phyloP scores from a whole-genome alignment of 805 yeast genomes.

The Zygotorulaspora danielsina region DNA sequence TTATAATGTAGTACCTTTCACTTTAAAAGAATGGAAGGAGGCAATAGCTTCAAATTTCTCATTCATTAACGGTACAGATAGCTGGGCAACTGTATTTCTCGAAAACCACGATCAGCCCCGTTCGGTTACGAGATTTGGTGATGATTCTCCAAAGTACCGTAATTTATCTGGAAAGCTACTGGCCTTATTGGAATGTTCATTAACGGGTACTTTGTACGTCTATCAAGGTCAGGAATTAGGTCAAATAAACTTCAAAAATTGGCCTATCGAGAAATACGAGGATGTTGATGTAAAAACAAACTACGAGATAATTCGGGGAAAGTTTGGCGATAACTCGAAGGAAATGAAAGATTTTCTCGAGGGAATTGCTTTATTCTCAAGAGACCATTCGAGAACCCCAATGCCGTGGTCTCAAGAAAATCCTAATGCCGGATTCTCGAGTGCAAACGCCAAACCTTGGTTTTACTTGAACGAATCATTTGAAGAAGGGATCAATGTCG shows the following conservation, averaged over 20 bases:
- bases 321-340: constrained; percentile 29
- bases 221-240: constrained; percentile 63
- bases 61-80: constrained; percentile 47
- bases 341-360: constrained; percentile 33
- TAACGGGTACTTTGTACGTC: constrained; percentile 51
- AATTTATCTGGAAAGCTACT: constrained; percentile 45
- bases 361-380: constrained; percentile 36
- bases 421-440: constrained; percentile 44
- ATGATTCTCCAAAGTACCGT: constrained; percentile 34
- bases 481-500: constrained; percentile 43
- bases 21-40: constrained; percentile 40
- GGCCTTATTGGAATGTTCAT: constrained; percentile 41
- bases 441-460: constrained; percentile 42
- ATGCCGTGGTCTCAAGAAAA: constrained; percentile 44
- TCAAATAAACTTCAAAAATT: constrained; percentile 44
- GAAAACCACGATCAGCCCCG: constrained; percentile 61
- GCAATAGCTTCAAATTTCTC: constrained; percentile 37
- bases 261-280: constrained; percentile 47
- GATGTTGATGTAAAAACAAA: constrained; percentile 47
- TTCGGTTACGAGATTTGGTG: constrained; percentile 48
- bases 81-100: constrained; percentile 53
- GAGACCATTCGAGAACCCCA: constrained; percentile 52
- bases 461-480: constrained; percentile 10
- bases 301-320: constrained; percentile 34
- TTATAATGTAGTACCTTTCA: constrained; percentile 29